phyloP scores from a whole-genome alignment of 148 eudicot species.

The Mesembryanthemum crystallinum region DNA sequence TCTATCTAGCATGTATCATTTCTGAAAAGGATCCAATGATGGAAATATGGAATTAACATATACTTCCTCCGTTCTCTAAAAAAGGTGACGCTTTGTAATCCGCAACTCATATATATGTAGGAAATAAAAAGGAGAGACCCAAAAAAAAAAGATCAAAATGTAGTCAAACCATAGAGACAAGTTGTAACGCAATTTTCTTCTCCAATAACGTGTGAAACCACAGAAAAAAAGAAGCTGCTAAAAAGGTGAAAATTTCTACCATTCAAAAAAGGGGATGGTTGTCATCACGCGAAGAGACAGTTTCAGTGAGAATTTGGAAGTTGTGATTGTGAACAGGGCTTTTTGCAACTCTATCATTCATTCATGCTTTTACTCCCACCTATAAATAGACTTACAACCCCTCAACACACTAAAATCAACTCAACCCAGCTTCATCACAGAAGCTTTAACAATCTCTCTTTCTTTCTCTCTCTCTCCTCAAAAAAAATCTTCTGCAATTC shows the following conservation, averaged over 20 bases:
- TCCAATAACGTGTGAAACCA: slow-evolving; percentile 19
- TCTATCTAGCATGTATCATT: too few relatives aligned
- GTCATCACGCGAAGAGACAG: slow-evolving; percentile 20
- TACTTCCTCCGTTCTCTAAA: too few relatives aligned
- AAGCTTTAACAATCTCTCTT: slow-evolving; percentile 5
- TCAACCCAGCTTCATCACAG: slow-evolving; percentile 18
- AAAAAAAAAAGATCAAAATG: neutral
- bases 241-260: slow-evolving; percentile 15
- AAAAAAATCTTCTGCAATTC: slow-evolving; percentile 23
- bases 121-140: neutral
- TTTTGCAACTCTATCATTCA: neutral
- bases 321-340: slow-evolving; percentile 17
- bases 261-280: slow-evolving; percentile 25
- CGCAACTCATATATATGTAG: too few relatives aligned
- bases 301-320: neutral
- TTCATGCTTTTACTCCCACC: neutral
- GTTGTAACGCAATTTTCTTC: slow-evolving; percentile 13
- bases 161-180: neutral
- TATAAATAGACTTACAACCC: slow-evolving; percentile 30
- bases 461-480: slow-evolving; percentile 4
- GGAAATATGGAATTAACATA: neutral
- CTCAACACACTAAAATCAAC: slow-evolving; percentile 8
- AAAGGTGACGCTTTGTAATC: too few relatives aligned
- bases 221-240: neutral
- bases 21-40: neutral